Evolutionary conservation across 2,329 filamentous ascomycete species (phyloP).

Genomic region (Claviceps africana): DNA sequence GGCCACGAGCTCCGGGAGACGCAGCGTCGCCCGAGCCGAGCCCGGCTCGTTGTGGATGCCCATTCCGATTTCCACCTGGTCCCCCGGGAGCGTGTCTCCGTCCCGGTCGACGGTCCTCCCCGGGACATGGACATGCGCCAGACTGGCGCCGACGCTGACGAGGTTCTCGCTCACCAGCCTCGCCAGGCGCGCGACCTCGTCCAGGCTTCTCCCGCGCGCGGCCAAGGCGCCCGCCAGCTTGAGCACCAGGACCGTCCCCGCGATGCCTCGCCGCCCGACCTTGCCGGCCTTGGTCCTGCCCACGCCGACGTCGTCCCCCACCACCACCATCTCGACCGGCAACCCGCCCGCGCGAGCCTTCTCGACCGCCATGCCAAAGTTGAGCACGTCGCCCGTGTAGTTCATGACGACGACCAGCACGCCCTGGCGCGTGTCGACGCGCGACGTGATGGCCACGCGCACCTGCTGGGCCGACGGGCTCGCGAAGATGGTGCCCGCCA

Average conservation of each 20-base stretch:
- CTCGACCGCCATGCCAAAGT: conserved; percentile 88
- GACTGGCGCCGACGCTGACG: conserved; percentile 71
- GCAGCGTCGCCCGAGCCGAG: conserved; percentile 36
- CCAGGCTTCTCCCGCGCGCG: conserved; percentile 50
- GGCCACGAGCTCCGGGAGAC: conserved; percentile 39
- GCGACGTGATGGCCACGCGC: conserved; percentile 55
- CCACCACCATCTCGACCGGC: conserved; percentile 75
- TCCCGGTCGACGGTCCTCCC: conserved; percentile 49
- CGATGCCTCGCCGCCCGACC: conserved; percentile 80
- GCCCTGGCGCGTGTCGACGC: conserved; percentile 57
- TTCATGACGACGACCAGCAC: conserved; percentile 92
- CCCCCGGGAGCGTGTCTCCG: conserved; percentile 28
- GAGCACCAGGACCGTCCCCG: conserved; percentile 79
- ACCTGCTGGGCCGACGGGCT: conserved; percentile 74
- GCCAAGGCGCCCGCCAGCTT: conserved; percentile 82
- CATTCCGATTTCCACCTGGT: conserved; percentile 56
- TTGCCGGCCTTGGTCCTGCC: conserved; percentile 74
- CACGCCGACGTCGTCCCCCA: conserved; percentile 85
- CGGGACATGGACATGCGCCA: conserved; percentile 88
- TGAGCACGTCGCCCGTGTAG: conserved; percentile 79
- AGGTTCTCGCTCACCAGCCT: conserved; percentile 59
- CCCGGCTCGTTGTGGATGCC: conserved; percentile 63
- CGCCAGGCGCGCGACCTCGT: conserved; percentile 60
- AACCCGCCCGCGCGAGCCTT: conserved; percentile 73
- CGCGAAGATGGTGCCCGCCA: conserved; percentile 79